Conservation (phyloP, 2,329 filamentous ascomycete species). For the Hypoxylon sp. region DNA sequence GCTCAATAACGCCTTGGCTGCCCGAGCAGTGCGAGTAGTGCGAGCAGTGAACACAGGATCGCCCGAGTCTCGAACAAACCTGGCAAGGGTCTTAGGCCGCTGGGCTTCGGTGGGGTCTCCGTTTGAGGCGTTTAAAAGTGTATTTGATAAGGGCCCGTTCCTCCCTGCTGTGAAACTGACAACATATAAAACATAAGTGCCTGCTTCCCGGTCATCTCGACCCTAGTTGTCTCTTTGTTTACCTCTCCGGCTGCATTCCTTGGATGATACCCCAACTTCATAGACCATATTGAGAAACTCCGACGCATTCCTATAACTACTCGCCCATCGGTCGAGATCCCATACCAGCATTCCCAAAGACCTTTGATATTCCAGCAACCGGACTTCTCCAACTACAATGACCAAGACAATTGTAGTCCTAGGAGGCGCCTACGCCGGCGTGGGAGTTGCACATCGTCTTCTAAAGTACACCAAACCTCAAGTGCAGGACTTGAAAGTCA, state of each 20-base stretch:
- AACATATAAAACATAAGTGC: slow-evolving; percentile 28
- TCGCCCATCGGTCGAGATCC: neutral
- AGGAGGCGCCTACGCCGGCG: slow-evolving; percentile 68
- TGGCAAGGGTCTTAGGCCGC: slow-evolving; percentile 15
- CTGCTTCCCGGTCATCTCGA: slow-evolving; percentile 5
- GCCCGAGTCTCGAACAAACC: slow-evolving; percentile 16
- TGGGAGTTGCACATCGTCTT: slow-evolving; percentile 68
- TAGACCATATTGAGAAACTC: neutral
- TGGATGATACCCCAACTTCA: slow-evolving; percentile 11
- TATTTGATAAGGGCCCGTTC: slow-evolving; percentile 38
- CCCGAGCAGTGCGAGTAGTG: neutral
- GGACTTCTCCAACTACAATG: slow-evolving; percentile 56
- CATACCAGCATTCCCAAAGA: slow-evolving; percentile 2
- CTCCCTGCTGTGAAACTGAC: slow-evolving; percentile 36
- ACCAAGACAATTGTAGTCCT: slow-evolving; percentile 68
- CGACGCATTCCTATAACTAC: slow-evolving; percentile 6
- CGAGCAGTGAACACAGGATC: slow-evolving; percentile 7
- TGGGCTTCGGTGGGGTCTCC: slow-evolving; percentile 41
- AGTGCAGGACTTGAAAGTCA: slow-evolving; percentile 65
- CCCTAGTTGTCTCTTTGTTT: slow-evolving; percentile 4
- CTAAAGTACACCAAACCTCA: slow-evolving; percentile 66
- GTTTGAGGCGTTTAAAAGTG: slow-evolving; percentile 41
- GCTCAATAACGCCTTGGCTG: slow-evolving; percentile 5
- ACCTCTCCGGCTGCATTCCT: neutral
- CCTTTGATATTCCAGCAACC: slow-evolving; percentile 16